These are phyloP conservation scores for Globisporangium echinulatum DNA, from an alignment of 352 stramenopile species.

Conservation along the genomic window DNA sequence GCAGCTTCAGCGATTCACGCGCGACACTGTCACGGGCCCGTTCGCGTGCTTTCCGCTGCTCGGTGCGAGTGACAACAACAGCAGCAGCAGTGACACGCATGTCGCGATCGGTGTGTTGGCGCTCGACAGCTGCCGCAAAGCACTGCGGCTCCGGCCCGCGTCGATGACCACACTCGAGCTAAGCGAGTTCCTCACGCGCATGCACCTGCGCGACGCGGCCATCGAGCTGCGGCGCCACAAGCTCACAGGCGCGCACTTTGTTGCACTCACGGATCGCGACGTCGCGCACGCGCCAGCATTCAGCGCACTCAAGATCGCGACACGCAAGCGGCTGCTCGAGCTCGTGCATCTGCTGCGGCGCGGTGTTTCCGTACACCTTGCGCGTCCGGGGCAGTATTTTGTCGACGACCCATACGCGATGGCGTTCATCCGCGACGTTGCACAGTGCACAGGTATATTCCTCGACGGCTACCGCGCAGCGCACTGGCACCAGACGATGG, in stretches of 20 bases:
- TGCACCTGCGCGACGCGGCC: slow-evolving; percentile 43
- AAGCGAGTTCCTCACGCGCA: slow-evolving; percentile 43
- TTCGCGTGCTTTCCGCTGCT: slow-evolving; percentile 54
- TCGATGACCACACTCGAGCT: slow-evolving; percentile 48
- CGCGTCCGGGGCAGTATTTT: slow-evolving; percentile 26
- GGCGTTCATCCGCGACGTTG: slow-evolving; percentile 39
- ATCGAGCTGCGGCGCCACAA: slow-evolving; percentile 33
- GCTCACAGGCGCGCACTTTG: slow-evolving; percentile 34
- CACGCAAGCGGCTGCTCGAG: slow-evolving; percentile 49
- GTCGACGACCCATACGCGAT: slow-evolving; percentile 43
- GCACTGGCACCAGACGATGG: slow-evolving; percentile 50
- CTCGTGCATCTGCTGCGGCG: slow-evolving; percentile 35
- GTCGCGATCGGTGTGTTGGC: slow-evolving; percentile 43
- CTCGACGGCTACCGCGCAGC: slow-evolving; percentile 39
- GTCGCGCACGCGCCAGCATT: slow-evolving; percentile 45
- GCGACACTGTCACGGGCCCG: slow-evolving; percentile 23
- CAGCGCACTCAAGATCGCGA: slow-evolving; percentile 39
- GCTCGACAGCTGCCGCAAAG: slow-evolving; percentile 49
- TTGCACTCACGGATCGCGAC: slow-evolving; percentile 44
- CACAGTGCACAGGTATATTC: slow-evolving; percentile 30
- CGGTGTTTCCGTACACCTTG: slow-evolving; percentile 40
- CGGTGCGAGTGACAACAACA: background rate
- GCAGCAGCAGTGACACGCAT: background rate
- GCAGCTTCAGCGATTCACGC: slow-evolving; percentile 21
- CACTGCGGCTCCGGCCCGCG: slow-evolving; percentile 36